phyloP scores from a whole-genome alignment of 1,284 basidiomycete species.

The Tremellales sp. region DNA sequence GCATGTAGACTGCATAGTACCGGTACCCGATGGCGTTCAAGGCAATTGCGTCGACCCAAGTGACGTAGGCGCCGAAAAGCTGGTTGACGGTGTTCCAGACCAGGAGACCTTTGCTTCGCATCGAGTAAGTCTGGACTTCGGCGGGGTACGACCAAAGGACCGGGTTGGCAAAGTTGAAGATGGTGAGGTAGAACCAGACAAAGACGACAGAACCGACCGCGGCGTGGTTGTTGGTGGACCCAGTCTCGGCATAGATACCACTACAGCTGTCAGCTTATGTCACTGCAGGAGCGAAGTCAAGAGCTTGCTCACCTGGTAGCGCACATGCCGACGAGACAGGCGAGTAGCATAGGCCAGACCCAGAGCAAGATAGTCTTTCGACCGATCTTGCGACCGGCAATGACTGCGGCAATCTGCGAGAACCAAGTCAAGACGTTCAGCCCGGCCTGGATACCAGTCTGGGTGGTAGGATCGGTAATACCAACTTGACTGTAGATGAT shows the following conservation, averaged over 20 bases:
- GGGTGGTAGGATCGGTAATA: slow-evolving; percentile 43
- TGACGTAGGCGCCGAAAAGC: slow-evolving; percentile 28
- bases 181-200: slow-evolving; percentile 48
- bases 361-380: slow-evolving; percentile 42
- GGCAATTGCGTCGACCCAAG: slow-evolving; percentile 47
- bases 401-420: slow-evolving; percentile 42
- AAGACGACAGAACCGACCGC: slow-evolving; percentile 44
- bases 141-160: slow-evolving; percentile 45
- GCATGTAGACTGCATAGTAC: slow-evolving; percentile 47
- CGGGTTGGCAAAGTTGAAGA: slow-evolving; percentile 45
- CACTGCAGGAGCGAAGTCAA: not conserved
- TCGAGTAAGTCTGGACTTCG: slow-evolving; percentile 48
- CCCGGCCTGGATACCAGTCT: slow-evolving; percentile 49
- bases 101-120: slow-evolving; percentile 47
- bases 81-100: slow-evolving; percentile 48
- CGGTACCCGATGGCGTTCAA: slow-evolving; percentile 45
- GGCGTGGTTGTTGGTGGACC: slow-evolving; percentile 21
- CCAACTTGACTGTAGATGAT: slow-evolving; percentile 45
- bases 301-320: slow-evolving; percentile 26
- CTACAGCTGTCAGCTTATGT: slow-evolving; percentile 10
- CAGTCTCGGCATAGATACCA: slow-evolving; percentile 36
- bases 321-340: slow-evolving; percentile 40
- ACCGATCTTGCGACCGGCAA: slow-evolving; percentile 35
- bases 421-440: slow-evolving; percentile 46
- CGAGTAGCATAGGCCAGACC: slow-evolving; percentile 44